Percentiles rank a stretch among this genome's conserved stretches.
phyloP scores from a whole-genome alignment of 768 basidiomycete genomes.

The Russula compacta region DNA sequence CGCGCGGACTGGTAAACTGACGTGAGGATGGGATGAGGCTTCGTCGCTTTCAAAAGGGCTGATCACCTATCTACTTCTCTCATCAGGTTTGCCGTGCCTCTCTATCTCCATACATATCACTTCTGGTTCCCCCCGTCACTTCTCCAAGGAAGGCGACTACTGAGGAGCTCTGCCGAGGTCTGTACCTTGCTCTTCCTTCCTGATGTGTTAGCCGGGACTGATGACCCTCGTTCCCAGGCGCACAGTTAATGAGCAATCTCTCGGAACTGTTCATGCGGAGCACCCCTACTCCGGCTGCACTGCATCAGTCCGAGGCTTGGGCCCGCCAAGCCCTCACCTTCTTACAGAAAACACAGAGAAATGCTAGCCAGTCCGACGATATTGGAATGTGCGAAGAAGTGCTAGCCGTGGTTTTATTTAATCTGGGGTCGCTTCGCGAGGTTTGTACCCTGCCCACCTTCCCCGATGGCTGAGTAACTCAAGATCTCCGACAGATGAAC shows the following conservation, averaged over 20 bases:
- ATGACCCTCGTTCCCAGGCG: slow-evolving; percentile 25
- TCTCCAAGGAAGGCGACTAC: slow-evolving; percentile 23
- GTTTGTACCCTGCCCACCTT: slow-evolving; percentile 1
- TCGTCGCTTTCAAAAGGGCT: slow-evolving; percentile 11
- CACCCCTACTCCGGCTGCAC: slow-evolving; percentile 29
- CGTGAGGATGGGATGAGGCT: slow-evolving; percentile 33
- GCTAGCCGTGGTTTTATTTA: slow-evolving; percentile 18
- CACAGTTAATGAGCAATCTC: slow-evolving; percentile 43
- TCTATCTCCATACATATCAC: slow-evolving; percentile 59
- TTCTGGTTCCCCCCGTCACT: slow-evolving; percentile 40
- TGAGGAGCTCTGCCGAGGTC: slow-evolving; percentile 56
- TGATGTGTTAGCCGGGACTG: not conserved
- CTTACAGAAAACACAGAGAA: slow-evolving; percentile 25
- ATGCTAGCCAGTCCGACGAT: slow-evolving; percentile 2
- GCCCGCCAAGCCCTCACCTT: slow-evolving; percentile 39
- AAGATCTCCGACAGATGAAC: slow-evolving; percentile 9
- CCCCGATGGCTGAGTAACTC: not conserved
- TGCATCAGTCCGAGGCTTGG: slow-evolving; percentile 51
- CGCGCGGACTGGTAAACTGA: slow-evolving; percentile 42
- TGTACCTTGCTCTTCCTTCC: not conserved
- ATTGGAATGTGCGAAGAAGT: slow-evolving; percentile 12
- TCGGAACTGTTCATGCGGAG: slow-evolving; percentile 34
- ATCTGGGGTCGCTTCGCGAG: slow-evolving; percentile 19
- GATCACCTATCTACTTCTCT: not conserved
- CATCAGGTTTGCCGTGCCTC: slow-evolving; percentile 49